Base-by-base conservation (phyloP, 2,329 filamentous ascomycete species). In the Sclerotinia sclerotiorum region DNA sequence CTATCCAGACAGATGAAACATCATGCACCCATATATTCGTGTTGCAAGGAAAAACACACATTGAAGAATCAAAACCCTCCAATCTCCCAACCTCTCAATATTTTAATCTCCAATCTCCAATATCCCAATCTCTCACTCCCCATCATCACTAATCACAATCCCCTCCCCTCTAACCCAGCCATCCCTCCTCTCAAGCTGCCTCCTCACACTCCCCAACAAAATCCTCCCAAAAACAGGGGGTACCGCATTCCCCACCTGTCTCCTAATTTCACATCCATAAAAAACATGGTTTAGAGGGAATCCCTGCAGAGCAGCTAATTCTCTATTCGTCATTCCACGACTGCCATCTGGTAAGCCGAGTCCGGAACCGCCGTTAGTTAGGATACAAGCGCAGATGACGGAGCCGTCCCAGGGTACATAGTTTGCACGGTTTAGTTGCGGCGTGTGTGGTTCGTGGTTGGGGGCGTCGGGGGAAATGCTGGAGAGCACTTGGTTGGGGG, bases 181-280 rank as follows among this genome's bases (percentile, higher is more conserved):
- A 56, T 65, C 70, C 11, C 51, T 75, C 6, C 63, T 69, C 17
- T 76, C 72, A 48, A 66, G 39, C 52, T 65, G 48, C 15, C 62
- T 57, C 39, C 62, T 65, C n/a, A 57, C 17, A 35, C 55, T 61
- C 19, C 65, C 71, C 27, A 57, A 51, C 8, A 78, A 72, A 0
- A 81, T 76, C 24, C 78, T 76, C 3, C 85, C 85, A 0, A 84
- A 83, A 35, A 79, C 79, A 0, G 90, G 86, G 0, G 92, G 90
- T 27, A 94, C 92, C 0, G 91, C 91, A 73, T 94, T 94, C 0
- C 91, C 92, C 70, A 94, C 90, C 75, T 93, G 90, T 69, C 81
- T 84, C 72, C 84, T 84, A n/a, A 85, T 79, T 10, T 77, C 76
- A 5, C 17, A 19, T 0, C 77, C 73, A 0, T 64, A 72, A 73